These are phyloP conservation scores for Ilyonectria sp. DNA, from an alignment of 2,329 filamentous ascomycete genomes.

Conservation along the genomic window DNA sequence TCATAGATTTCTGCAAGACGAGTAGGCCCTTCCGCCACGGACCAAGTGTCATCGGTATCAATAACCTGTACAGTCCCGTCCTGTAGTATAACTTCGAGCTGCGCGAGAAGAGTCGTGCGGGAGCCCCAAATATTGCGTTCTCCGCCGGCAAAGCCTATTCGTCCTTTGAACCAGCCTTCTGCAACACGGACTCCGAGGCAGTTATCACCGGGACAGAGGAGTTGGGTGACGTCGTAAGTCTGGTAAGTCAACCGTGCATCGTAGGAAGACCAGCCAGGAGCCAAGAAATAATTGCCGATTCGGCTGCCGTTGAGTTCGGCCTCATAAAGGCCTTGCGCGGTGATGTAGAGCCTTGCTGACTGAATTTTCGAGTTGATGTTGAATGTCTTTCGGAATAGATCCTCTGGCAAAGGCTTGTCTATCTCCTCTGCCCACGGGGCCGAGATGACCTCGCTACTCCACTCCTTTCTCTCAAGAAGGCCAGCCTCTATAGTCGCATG, in stretches of 20 bases:
- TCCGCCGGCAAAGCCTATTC: constrained; percentile 50
- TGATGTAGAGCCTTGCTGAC: constrained; percentile 61
- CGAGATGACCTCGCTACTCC: constrained; percentile 48
- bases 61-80: constrained; percentile 50
- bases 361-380: not conserved
- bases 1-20: constrained; percentile 63
- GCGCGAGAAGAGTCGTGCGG: constrained; percentile 55
- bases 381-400: constrained; percentile 31
- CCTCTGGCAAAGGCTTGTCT: constrained; percentile 7
- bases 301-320: constrained; percentile 60
- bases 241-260: constrained; percentile 63
- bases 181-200: constrained; percentile 52
- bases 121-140: constrained; percentile 55
- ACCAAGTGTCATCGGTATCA: constrained; percentile 58
- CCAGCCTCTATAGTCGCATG: constrained; percentile 48
- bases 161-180: constrained; percentile 65
- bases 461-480: constrained; percentile 48
- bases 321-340: constrained; percentile 61
- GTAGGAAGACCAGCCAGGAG: constrained; percentile 68
- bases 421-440: too few species aligned
- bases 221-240: constrained; percentile 63
- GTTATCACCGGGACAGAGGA: constrained; percentile 47
- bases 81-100: constrained; percentile 55
- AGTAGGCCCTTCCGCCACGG: constrained; percentile 51
- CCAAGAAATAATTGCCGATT: constrained; percentile 57